These are phyloP conservation scores for Russula dissimulans DNA, from an alignment of 768 basidiomycete genomes.

Conservation along the genomic window DNA sequence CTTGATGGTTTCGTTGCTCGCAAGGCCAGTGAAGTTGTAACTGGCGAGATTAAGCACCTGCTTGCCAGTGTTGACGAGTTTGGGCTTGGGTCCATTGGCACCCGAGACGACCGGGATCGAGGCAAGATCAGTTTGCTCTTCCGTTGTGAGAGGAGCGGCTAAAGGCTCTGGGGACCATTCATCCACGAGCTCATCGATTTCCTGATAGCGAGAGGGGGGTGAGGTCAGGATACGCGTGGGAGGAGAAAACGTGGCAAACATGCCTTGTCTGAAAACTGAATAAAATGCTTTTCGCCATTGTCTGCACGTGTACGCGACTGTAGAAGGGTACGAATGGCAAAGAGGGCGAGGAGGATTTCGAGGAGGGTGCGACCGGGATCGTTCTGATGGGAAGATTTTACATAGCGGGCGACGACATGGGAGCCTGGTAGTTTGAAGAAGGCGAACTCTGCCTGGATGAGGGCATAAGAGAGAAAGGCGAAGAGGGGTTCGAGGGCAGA, in stretches of 20 bases:
- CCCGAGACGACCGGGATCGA: constrained; percentile 73
- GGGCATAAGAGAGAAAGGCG: constrained; percentile 51
- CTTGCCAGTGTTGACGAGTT: constrained; percentile 61
- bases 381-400: constrained; percentile 91
- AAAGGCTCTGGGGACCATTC: constrained; percentile 92
- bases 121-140: constrained; percentile 60
- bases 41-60: constrained; percentile 77
- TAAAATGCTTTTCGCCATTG: constrained; percentile 76
- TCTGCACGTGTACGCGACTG: constrained; percentile 86
- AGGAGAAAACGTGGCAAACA: constrained; percentile 17
- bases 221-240: not conserved
- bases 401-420: constrained; percentile 78
- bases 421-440: constrained; percentile 78
- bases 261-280: constrained; percentile 86
- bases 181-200: constrained; percentile 92
- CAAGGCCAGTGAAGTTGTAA: constrained; percentile 86
- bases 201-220: constrained; percentile 38
- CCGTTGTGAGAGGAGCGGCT: constrained; percentile 46
- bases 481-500: constrained; percentile 46
- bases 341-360: constrained; percentile 79
- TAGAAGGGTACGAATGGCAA: constrained; percentile 83
- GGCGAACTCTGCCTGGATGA: constrained; percentile 49
- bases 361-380: constrained; percentile 89
- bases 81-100: constrained; percentile 75
- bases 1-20: constrained; percentile 82